These are phyloP conservation scores for Anastatica hierochuntica DNA, from an alignment of 345 rosid genomes.

Conservation along the genomic window DNA sequence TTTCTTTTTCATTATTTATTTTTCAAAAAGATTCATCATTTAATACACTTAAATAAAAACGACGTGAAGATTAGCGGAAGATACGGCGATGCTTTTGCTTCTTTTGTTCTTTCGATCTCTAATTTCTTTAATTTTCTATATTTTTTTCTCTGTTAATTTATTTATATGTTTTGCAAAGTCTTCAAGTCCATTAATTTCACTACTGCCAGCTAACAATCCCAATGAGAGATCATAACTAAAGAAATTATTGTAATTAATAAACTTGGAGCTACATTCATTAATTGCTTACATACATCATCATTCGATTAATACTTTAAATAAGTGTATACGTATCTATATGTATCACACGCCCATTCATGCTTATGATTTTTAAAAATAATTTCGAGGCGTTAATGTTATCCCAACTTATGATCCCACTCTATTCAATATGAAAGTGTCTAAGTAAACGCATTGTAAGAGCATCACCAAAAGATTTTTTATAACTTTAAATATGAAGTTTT, in stretches of 20 bases:
- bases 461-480: too few species aligned
- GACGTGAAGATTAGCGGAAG: conserved; percentile 33
- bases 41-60: conserved; percentile 5
- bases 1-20: too few species aligned
- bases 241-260: conserved; percentile 10
- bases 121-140: background rate
- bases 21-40: background rate
- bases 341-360: background rate
- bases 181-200: conserved; percentile 27
- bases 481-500: too few species aligned
- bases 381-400: background rate
- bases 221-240: conserved; percentile 13
- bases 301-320: background rate
- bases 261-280: conserved; percentile 6
- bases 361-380: too few species aligned
- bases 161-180: conserved; percentile 13
- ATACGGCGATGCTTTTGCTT: conserved; percentile 32
- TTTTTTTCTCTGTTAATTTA: conserved; percentile 13
- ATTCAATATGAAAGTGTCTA: too few species aligned
- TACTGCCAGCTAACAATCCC: conserved; percentile 35
- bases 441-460: too few species aligned
- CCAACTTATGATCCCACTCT: too few species aligned
- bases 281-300: background rate
- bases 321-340: background rate
- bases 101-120: background rate